Evolutionary conservation across 305 asterid species (phyloP).

Genomic region (Salvia sclarea): DNA sequence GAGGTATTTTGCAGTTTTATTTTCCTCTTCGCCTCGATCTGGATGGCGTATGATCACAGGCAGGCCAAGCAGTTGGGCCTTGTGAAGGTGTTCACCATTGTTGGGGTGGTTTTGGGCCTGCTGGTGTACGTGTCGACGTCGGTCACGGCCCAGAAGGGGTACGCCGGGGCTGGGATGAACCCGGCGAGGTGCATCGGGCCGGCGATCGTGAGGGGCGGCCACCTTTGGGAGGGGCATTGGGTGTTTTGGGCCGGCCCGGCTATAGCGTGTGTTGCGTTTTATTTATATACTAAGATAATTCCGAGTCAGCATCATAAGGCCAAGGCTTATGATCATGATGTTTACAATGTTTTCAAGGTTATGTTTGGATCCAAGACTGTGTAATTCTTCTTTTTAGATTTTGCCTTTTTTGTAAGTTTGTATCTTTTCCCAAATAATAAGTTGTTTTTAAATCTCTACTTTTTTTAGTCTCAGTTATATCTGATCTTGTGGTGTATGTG

Average conservation of each 20-base stretch:
- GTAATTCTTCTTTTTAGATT: background rate
- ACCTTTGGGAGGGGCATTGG: conserved; percentile 80
- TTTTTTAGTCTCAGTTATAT: too few species aligned
- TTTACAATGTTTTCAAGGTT: conserved; percentile 48
- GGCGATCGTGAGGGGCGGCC: conserved; percentile 71
- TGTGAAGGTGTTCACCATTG: conserved; percentile 41
- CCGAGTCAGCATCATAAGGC: conserved; percentile 58
- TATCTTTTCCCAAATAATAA: background rate
- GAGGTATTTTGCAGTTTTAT: conserved; percentile 65
- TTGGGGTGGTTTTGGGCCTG: conserved; percentile 63
- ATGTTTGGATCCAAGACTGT: conserved; percentile 23
- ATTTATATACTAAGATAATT: conserved; percentile 62
- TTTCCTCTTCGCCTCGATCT: conserved; percentile 64
- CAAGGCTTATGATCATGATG: conserved; percentile 63
- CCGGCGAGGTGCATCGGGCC: conserved; percentile 80
- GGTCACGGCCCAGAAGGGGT: conserved; percentile 57
- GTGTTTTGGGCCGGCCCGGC: conserved; percentile 76
- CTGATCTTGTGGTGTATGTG: too few species aligned
- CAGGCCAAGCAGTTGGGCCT: conserved; percentile 57
- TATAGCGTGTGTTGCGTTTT: conserved; percentile 55
- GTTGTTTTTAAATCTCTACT: too few species aligned
- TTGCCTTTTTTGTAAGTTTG: background rate
- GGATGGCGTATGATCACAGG: conserved; percentile 80
- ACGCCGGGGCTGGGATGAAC: conserved; percentile 70
- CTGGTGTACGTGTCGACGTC: conserved; percentile 63